These are phyloP conservation scores for Skeletonema grethae DNA, from an alignment of 108 stramenopile genomes.

Conservation along the genomic window DNA sequence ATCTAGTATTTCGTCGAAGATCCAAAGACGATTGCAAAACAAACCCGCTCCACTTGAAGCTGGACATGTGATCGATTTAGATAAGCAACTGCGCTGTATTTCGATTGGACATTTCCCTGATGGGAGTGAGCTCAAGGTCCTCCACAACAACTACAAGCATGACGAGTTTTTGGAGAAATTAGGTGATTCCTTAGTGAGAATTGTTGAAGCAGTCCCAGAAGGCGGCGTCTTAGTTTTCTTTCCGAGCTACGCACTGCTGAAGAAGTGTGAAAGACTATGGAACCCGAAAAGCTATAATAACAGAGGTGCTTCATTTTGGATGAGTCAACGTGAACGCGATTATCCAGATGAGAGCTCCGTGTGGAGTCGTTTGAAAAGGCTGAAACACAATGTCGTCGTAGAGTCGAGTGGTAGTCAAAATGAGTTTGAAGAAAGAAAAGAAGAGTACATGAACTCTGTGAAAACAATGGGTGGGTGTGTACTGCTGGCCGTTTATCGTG, in stretches of 20 bases:
- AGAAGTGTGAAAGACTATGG: conserved; percentile 64
- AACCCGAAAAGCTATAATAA: conserved; percentile 27
- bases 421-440: conserved; percentile 62
- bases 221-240: conserved; percentile 82
- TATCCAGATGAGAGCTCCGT: conserved; percentile 20
- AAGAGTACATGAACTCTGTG: conserved; percentile 58
- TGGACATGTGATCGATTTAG: conserved; percentile 70
- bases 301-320: conserved; percentile 20
- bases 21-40: conserved; percentile 53
- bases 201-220: conserved; percentile 57
- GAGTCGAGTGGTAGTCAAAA: conserved; percentile 67
- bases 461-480: conserved; percentile 59
- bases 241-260: conserved; percentile 64
- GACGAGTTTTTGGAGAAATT: conserved; percentile 59
- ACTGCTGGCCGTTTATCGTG: conserved; percentile 86
- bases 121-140: conserved; percentile 61
- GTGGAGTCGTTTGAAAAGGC: conserved; percentile 52
- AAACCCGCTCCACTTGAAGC: conserved; percentile 78
- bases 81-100: conserved; percentile 70
- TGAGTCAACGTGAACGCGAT: conserved; percentile 9
- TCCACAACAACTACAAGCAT: conserved; percentile 55
- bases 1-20: conserved; percentile 3
- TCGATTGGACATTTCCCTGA: conserved; percentile 70
- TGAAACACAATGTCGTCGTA: conserved; percentile 69
- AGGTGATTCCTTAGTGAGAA: conserved; percentile 64